These are phyloP conservation scores for Pichia cactophila DNA, from an alignment of 1,139 yeast genomes.

Conservation along the genomic window DNA sequence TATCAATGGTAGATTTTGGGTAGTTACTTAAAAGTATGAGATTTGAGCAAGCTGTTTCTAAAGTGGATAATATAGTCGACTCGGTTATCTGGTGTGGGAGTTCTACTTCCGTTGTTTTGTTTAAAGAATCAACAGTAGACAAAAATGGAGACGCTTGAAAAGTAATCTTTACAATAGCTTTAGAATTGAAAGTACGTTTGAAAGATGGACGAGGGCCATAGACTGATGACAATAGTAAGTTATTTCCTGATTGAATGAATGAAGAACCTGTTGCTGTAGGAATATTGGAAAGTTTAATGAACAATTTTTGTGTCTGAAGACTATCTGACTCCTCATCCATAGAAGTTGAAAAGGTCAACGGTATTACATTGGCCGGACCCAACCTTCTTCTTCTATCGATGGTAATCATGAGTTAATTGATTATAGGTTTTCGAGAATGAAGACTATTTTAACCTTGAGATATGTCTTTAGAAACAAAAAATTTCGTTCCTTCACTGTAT, in stretches of 20 bases:
- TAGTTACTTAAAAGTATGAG: constrained; percentile 62
- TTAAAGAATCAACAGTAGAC: constrained; percentile 2
- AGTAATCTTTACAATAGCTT: constrained; percentile 23
- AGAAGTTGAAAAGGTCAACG: constrained; percentile 35
- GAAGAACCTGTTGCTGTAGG: constrained; percentile 81
- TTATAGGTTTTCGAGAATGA: too few relatives aligned
- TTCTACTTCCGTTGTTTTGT: background rate
- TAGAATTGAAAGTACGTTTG: constrained; percentile 22
- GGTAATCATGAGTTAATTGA: constrained; percentile 29
- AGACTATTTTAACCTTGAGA: too few relatives aligned
- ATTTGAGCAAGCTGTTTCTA: constrained; percentile 34
- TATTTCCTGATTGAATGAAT: constrained; percentile 60
- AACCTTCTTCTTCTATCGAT: constrained; percentile 65
- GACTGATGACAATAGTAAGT: constrained; percentile 60
- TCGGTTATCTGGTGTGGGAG: constrained; percentile 6
- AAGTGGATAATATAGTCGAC: constrained; percentile 37
- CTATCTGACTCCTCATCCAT: background rate
- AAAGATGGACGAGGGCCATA: constrained; percentile 84
- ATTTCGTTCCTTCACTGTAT: background rate
- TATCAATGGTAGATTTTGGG: constrained; percentile 83
- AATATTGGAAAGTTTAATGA: constrained; percentile 52
- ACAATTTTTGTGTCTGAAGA: constrained; percentile 2
- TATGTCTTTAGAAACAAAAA: too few relatives aligned
- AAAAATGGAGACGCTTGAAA: constrained; percentile 19
- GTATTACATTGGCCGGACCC: constrained; percentile 56